Base-by-base conservation (phyloP, 495 filamentous ascomycete genomes). In the Lophium mytilinum region DNA sequence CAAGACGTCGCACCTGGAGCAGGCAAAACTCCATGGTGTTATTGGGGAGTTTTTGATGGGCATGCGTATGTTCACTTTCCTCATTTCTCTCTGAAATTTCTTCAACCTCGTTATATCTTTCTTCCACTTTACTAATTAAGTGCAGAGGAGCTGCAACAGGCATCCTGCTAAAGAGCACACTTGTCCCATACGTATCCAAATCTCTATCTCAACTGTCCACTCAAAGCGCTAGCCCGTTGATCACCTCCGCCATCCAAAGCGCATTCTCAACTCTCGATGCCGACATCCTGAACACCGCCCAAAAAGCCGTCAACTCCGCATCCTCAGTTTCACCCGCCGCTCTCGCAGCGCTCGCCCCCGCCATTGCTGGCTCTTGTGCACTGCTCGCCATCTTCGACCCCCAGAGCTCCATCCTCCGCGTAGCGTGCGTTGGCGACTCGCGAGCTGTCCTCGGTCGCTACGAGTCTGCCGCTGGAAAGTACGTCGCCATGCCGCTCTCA, bases 341-440 rank as follows among this genome's bases (percentile, higher is more conserved):
- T 33, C 33, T 61, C 9, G 8, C 6, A 8, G 55, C 53, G 37
- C 57, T 65, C 43, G 24, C 37, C 17, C 75, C 79, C 33, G 78
- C 74, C 12, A 77, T 73, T 56, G 67, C 78, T 2, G 81, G 83
- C 0, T 83, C 81, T 1, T 86, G 82, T 51, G 84, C 83, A 3
- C 71, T 86, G 9, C 67, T 86, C 0, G 72, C 80, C 0, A 53
- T 81, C 11, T 83, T 76, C 57, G 79, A 86, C 50, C 69, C 77
- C 1, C 11, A 36, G 10, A 69, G 71, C n/a, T 66, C 71, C 43
- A 74, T 68, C 2, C 65, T 86, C 0, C 75, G 78, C 35, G 80
- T 84, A 1, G 84, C 83, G 0, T 81, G 78, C 48, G 75, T 72
- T 1, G 82, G 81, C 5, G 80, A 83, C 64, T 83, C 78, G 9